phyloP scores from a whole-genome alignment of 2,329 filamentous ascomycete genomes.

The Cladorrhinum sp. region DNA sequence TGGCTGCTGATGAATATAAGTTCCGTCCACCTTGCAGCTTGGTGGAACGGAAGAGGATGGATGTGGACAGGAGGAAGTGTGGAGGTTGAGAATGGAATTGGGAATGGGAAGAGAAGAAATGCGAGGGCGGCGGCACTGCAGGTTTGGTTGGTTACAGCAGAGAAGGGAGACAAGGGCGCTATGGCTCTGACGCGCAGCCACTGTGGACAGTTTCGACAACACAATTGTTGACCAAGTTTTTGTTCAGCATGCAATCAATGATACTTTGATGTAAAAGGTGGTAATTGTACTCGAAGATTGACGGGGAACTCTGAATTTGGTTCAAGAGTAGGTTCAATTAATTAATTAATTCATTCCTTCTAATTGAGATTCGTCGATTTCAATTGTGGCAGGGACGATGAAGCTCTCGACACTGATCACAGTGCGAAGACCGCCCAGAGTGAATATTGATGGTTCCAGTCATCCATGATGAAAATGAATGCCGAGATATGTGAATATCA shows the following conservation, averaged over 20 bases:
- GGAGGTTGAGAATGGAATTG: not conserved
- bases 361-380: no score
- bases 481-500: no score
- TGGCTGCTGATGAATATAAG: constrained; percentile 42
- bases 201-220: not conserved
- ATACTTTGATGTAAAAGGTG: not conserved
- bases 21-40: constrained; percentile 1
- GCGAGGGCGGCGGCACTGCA: not conserved
- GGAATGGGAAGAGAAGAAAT: not conserved
- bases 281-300: not conserved
- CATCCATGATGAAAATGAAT: no score
- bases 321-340: not conserved
- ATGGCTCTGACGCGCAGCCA: not conserved
- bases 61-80: not conserved
- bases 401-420: no score
- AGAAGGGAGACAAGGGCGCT: not conserved
- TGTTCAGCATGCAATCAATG: not conserved
- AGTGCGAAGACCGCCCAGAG: no score
- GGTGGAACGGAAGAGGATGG: not conserved
- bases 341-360: not conserved
- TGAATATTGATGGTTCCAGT: no score
- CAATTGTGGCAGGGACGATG: no score
- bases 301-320: no score
- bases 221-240: not conserved
- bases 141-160: not conserved